These are phyloP conservation scores for Aspergillus sp. DNA, from an alignment of 2,329 filamentous ascomycete genomes.

Conservation along the genomic window DNA sequence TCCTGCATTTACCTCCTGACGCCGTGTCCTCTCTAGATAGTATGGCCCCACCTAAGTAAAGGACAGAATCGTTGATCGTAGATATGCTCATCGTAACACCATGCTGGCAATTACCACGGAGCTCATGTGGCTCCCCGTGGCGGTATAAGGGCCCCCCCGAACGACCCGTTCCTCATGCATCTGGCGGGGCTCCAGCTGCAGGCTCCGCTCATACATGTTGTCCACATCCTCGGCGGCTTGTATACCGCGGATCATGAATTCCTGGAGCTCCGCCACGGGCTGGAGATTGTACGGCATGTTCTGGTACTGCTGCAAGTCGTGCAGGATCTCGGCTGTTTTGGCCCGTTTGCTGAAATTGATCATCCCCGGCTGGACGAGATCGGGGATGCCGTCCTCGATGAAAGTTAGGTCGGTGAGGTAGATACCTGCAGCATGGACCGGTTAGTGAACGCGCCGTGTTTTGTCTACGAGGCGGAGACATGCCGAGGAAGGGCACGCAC, in stretches of 20 bases:
- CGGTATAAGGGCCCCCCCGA: constrained; percentile 36
- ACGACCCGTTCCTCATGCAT: constrained; percentile 89
- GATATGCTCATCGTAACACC: not conserved
- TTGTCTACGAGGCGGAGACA: constrained; percentile 23
- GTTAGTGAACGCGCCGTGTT: not conserved
- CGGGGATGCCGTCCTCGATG: constrained; percentile 93
- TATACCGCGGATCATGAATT: constrained; percentile 77
- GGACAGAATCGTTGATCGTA: not conserved
- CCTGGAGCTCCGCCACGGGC: constrained; percentile 81
- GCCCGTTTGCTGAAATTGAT: constrained; percentile 51
- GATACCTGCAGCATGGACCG: constrained; percentile 59
- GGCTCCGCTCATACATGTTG: constrained; percentile 95
- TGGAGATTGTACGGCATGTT: constrained; percentile 86
- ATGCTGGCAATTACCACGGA: constrained; percentile 18
- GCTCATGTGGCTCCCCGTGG: constrained; percentile 17
- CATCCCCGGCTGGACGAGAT: constrained; percentile 84
- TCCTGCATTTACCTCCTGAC: too few relatives aligned
- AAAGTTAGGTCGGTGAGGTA: constrained; percentile 94
- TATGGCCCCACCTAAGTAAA: too few relatives aligned
- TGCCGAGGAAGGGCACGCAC: constrained; percentile 95
- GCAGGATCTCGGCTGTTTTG: constrained; percentile 18
- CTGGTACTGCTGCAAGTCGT: constrained; percentile 82
- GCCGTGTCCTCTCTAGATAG: too few relatives aligned
- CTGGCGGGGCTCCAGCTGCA: constrained; percentile 85
- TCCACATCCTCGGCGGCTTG: constrained; percentile 86